Conservation (phyloP, 169 alveolate genomes). For the Cryptosporidium muris region DNA sequence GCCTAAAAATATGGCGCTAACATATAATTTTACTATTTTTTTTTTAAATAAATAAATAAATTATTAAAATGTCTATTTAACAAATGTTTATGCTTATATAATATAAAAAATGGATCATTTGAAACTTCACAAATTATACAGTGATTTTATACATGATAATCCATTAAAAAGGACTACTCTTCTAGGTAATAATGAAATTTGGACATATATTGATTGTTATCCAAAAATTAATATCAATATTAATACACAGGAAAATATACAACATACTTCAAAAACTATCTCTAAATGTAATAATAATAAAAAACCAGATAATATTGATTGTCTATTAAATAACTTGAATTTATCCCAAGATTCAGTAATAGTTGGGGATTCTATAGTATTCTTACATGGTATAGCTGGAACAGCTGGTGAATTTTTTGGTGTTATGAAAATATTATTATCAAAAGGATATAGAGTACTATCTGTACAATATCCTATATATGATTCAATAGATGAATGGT, state of each 20-base stretch:
- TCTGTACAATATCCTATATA: constrained; percentile 51
- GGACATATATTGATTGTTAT: constrained; percentile 67
- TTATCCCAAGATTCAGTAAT: too few species aligned
- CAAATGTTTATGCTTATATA: background rate
- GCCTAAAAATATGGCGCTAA: background rate
- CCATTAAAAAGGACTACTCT: constrained; percentile 42
- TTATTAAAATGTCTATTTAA: background rate
- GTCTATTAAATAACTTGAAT: background rate
- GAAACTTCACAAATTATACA: background rate
- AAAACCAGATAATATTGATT: background rate
- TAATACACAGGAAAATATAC: background rate
- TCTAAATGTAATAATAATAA: background rate
- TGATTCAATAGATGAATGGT: constrained; percentile 32
- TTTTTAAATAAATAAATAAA: background rate
- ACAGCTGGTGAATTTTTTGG: constrained; percentile 66
- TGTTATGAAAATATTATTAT: constrained; percentile 24
- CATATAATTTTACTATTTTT: background rate
- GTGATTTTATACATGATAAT: constrained; percentile 18
- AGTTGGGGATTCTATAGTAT: background rate
- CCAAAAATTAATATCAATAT: constrained; percentile 1
- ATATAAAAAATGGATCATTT: background rate
- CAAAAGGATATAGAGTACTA: constrained; percentile 37
- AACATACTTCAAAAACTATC: background rate
- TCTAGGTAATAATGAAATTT: constrained; percentile 18
- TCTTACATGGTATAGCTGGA: constrained; percentile 57